These are phyloP conservation scores for Entomortierella beljakovae DNA, from an alignment of 192 early-diverging fungal genomes.

Conservation along the genomic window DNA sequence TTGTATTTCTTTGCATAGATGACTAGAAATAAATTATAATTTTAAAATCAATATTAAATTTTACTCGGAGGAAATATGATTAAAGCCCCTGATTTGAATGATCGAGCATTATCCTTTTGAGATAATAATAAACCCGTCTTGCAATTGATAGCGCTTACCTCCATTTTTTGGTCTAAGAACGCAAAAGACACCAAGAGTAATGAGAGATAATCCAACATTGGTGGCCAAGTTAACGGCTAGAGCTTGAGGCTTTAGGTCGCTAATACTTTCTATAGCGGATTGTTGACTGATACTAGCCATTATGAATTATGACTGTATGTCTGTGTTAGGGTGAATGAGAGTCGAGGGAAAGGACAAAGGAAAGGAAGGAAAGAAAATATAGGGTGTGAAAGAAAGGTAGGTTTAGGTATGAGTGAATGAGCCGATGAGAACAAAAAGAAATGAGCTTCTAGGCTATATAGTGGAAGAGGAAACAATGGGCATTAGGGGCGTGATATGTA, in stretches of 20 bases:
- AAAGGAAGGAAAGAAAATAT: background rate
- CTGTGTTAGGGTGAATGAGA: background rate
- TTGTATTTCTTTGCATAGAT: slow-evolving; percentile 52
- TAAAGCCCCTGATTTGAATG: background rate
- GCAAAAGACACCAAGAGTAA: slow-evolving; percentile 48
- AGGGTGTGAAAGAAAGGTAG: too few relatives aligned
- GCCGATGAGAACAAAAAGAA: too few relatives aligned
- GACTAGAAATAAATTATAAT: slow-evolving; percentile 5
- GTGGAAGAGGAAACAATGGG: too few relatives aligned
- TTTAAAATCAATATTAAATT: background rate
- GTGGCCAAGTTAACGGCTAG: slow-evolving; percentile 48
- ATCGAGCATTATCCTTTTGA: too few relatives aligned
- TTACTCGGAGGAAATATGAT: slow-evolving; percentile 1
- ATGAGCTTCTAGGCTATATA: too few relatives aligned
- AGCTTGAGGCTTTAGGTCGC: slow-evolving; percentile 23
- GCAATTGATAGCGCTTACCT: slow-evolving; percentile 28
- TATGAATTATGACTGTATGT: background rate
- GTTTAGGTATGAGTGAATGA: too few relatives aligned
- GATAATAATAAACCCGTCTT: too few relatives aligned
- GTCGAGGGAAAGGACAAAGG: slow-evolving; percentile 10
- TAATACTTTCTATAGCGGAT: background rate
- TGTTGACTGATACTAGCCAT: slow-evolving; percentile 17
- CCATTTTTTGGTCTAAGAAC: slow-evolving; percentile 50
- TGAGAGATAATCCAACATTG: slow-evolving; percentile 33
- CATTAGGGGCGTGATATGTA: too few relatives aligned